Evolutionary conservation across 1,284 basidiomycete species (phyloP).

Genomic region (Austroboletus olivaceoglutinosus): DNA sequence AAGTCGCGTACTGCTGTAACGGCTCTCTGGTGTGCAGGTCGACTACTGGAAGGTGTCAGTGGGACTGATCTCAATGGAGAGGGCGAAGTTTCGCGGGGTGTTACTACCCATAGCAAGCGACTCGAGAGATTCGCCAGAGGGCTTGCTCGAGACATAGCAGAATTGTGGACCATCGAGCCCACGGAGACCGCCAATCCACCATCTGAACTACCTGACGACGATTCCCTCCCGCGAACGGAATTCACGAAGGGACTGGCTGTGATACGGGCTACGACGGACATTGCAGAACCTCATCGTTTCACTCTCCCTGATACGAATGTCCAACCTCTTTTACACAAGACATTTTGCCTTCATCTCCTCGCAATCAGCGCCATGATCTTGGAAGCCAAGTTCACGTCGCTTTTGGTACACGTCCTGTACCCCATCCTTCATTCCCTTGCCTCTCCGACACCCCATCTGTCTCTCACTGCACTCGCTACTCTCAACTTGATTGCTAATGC

Average conservation of each 20-base stretch:
- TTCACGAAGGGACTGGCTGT: slow-evolving; percentile 45
- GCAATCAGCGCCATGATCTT: slow-evolving; percentile 66
- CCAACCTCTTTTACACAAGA: slow-evolving; percentile 56
- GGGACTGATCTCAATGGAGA: slow-evolving; percentile 40
- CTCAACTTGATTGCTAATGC: slow-evolving; percentile 66
- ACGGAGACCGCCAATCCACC: slow-evolving; percentile 12
- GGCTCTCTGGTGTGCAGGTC: slow-evolving; percentile 81
- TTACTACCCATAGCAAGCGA: slow-evolving; percentile 39
- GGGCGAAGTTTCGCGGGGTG: slow-evolving; percentile 30
- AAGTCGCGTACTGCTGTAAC: slow-evolving; percentile 54
- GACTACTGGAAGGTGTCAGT: slow-evolving; percentile 70
- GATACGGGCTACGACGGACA: slow-evolving; percentile 39
- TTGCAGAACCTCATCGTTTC: slow-evolving; percentile 45
- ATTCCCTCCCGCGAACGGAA: slow-evolving; percentile 39
- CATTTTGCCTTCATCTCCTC: slow-evolving; percentile 69
- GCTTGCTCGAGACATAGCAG: slow-evolving; percentile 61
- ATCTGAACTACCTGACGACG: slow-evolving; percentile 24
- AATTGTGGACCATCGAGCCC: slow-evolving; percentile 60
- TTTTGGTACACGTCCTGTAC: slow-evolving; percentile 82
- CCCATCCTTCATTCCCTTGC: slow-evolving; percentile 81
- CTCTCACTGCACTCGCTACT: slow-evolving; percentile 67
- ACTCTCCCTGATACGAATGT: slow-evolving; percentile 22
- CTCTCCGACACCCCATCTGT: slow-evolving; percentile 64
- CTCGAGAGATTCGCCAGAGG: slow-evolving; percentile 65
- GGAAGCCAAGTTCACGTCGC: slow-evolving; percentile 61